phyloP scores from a whole-genome alignment of 257 asterid genomes.

The Capsicum pubescens region DNA sequence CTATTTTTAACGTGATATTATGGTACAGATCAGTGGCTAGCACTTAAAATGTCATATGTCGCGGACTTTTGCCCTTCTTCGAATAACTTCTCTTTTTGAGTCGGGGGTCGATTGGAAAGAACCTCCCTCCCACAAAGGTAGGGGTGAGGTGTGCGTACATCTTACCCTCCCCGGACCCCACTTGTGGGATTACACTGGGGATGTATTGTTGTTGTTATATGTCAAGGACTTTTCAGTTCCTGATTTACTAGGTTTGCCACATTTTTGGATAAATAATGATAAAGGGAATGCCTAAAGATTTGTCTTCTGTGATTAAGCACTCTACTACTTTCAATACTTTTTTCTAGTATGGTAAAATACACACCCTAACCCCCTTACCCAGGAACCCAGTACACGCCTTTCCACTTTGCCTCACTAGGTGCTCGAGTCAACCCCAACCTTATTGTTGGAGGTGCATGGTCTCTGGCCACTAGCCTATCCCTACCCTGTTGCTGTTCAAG shows the following conservation, averaged over 20 bases:
- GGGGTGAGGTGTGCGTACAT: neutral
- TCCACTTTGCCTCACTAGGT: constrained; percentile 5
- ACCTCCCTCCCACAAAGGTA: neutral
- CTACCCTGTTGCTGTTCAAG: neutral
- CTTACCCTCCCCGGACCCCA: neutral
- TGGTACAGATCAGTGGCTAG: constrained; percentile 8
- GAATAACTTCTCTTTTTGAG: neutral
- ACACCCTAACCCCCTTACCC: neutral
- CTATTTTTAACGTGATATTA: neutral
- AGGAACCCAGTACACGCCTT: neutral
- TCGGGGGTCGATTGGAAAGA: neutral
- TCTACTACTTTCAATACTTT: neutral
- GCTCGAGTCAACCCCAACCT: constrained; percentile 20
- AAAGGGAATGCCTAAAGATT: constrained; percentile 10
- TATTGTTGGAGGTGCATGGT: neutral
- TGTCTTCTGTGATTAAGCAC: neutral
- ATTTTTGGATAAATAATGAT: neutral
- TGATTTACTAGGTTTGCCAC: constrained; percentile 15
- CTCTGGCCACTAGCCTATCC: neutral
- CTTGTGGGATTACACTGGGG: neutral
- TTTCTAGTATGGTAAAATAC: neutral
- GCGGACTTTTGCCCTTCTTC: neutral
- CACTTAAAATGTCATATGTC: neutral
- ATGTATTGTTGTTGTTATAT: neutral
- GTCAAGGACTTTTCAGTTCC: constrained; percentile 1